Percentiles rank a stretch among this genome's conserved stretches.
phyloP scores from a whole-genome alignment of 176 grass and related monocot genomes.

The Cenchrus fungigraminus region DNA sequence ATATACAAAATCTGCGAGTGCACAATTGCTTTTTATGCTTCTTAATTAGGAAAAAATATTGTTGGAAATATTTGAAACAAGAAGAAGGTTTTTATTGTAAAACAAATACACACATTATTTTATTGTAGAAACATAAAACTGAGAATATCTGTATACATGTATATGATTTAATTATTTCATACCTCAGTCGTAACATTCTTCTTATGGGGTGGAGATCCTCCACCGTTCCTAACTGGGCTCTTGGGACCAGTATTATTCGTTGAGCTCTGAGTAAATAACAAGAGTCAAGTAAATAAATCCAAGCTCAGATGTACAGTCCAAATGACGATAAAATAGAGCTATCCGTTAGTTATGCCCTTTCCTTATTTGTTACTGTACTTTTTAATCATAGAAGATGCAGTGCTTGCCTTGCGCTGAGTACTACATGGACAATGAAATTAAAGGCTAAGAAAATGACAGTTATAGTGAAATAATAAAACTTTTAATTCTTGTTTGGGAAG shows the following conservation, averaged over 20 bases:
- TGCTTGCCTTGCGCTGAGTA: background rate
- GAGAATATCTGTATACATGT: background rate
- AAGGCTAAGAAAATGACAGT: conserved; percentile 20
- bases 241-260: conserved; percentile 36
- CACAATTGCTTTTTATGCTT: background rate
- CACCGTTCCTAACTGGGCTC: conserved; percentile 44
- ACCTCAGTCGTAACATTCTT: conserved; percentile 38
- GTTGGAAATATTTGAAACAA: background rate
- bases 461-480: conserved; percentile 13
- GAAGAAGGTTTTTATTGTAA: background rate
- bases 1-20: background rate
- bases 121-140: background rate
- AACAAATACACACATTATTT: background rate
- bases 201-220: conserved; percentile 50
- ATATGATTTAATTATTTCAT: background rate
- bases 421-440: background rate
- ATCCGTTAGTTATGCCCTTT: background rate
- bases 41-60: background rate
- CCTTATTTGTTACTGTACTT: background rate
- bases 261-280: conserved; percentile 26
- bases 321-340: background rate
- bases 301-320: background rate
- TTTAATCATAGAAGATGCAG: background rate
- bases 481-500: conserved; percentile 31
- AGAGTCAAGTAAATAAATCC: background rate